phyloP scores from a whole-genome alignment of 768 basidiomycete genomes.

The Piloderma croceum region DNA sequence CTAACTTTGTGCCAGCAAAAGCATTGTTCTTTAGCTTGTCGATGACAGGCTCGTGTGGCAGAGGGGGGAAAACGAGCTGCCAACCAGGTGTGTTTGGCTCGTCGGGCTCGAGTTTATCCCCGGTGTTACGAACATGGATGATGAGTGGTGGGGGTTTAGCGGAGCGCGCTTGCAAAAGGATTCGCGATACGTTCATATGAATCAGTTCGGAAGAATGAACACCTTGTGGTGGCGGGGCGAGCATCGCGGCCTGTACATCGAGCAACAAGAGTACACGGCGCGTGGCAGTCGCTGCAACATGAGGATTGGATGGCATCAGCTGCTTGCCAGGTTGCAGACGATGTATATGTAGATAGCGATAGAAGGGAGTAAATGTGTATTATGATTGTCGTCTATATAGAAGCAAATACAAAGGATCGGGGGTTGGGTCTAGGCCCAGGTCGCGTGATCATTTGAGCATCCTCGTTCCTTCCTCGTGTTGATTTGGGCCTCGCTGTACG shows the following conservation, averaged over 20 bases:
- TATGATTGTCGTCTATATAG: too few relatives aligned
- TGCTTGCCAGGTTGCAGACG: too few relatives aligned
- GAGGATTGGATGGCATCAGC: too few relatives aligned
- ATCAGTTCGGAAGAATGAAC: constrained; percentile 43
- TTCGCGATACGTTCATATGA: constrained; percentile 40
- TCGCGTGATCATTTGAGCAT: too few relatives aligned
- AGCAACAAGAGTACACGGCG: constrained; percentile 55
- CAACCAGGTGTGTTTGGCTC: constrained; percentile 52
- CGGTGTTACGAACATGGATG: constrained; percentile 63
- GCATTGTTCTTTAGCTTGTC: constrained; percentile 71
- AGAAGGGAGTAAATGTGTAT: too few relatives aligned
- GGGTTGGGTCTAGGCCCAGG: too few relatives aligned
- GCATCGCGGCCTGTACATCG: constrained; percentile 50
- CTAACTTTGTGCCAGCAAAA: constrained; percentile 54
- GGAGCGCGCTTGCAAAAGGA: constrained; percentile 47
- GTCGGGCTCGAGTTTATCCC: constrained; percentile 57
- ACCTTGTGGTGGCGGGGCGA: constrained; percentile 41
- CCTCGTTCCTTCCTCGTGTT: too few relatives aligned
- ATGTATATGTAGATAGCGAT: too few relatives aligned
- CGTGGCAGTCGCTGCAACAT: too few relatives aligned
- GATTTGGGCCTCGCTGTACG: too few relatives aligned
- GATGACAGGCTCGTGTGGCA: constrained; percentile 45
- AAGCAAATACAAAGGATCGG: too few relatives aligned
- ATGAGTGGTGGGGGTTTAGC: constrained; percentile 47
- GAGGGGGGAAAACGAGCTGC: constrained; percentile 53